These are phyloP conservation scores for Coemansia sp. DNA, from an alignment of 192 early-diverging fungal species.

Conservation along the genomic window DNA sequence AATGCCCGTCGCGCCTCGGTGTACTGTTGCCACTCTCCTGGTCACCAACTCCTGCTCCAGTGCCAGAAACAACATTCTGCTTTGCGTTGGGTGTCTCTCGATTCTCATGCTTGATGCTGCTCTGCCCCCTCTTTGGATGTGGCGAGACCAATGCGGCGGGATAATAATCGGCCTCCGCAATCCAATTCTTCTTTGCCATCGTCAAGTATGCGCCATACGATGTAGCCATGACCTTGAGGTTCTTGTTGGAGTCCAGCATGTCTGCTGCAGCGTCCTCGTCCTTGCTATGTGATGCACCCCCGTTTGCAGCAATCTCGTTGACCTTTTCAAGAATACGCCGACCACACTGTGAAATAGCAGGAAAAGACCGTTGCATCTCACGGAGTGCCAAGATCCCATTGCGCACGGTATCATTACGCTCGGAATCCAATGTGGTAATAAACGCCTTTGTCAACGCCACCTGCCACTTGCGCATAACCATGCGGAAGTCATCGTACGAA, in stretches of 20 bases:
- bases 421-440: constrained; percentile 21
- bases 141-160: constrained; percentile 13
- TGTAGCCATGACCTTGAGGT: constrained; percentile 47
- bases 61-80: background rate
- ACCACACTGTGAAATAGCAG: constrained; percentile 36
- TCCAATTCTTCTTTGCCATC: constrained; percentile 41
- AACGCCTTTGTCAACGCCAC: constrained; percentile 41
- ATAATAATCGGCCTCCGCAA: constrained; percentile 43
- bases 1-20: constrained; percentile 7
- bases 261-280: constrained; percentile 7
- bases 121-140: constrained; percentile 13
- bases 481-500: constrained; percentile 45
- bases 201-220: constrained; percentile 36
- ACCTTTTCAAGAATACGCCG: constrained; percentile 40
- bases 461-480: constrained; percentile 53
- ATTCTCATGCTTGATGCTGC: constrained; percentile 8
- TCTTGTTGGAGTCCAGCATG: constrained; percentile 30
- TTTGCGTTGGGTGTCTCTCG: constrained; percentile 9
- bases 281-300: background rate
- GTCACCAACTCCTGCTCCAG: background rate
- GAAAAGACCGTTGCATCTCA: constrained; percentile 49
- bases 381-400: constrained; percentile 45
- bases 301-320: constrained; percentile 26
- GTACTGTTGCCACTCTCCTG: background rate
- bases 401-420: constrained; percentile 47